Evolutionary conservation across 495 filamentous ascomycete genomes (phyloP).

Genomic region (Neurospora sp.): DNA sequence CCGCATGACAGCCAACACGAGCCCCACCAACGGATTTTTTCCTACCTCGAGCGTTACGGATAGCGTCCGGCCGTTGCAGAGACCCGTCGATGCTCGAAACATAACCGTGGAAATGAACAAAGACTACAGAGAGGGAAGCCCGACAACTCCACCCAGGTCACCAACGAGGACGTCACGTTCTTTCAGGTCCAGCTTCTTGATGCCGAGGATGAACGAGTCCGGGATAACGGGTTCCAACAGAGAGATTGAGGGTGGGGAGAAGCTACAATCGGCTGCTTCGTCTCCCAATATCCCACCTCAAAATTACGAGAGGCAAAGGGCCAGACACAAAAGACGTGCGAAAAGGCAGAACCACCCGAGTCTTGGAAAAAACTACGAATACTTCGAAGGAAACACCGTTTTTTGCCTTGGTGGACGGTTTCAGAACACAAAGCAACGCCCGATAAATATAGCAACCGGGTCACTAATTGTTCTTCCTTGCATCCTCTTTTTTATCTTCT

Average conservation of each 20-base stretch:
- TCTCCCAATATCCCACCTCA: conserved; percentile 50
- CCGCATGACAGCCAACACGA: conserved; percentile 61
- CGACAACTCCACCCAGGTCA: conserved; percentile 21
- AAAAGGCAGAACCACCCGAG: conserved; percentile 20
- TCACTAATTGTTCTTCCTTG: conserved; percentile 65
- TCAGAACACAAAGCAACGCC: conserved; percentile 79
- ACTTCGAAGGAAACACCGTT: conserved; percentile 83
- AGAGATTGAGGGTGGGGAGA: conserved; percentile 56
- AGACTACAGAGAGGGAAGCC: conserved; percentile 37
- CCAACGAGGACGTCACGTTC: conserved; percentile 59
- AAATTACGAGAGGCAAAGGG: conserved; percentile 12
- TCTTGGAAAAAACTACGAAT: conserved; percentile 65
- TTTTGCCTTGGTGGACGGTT: conserved; percentile 80
- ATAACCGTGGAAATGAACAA: conserved; percentile 48
- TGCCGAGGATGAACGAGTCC: conserved; percentile 38
- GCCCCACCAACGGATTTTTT: conserved; percentile 55
- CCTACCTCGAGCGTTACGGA: conserved; percentile 59
- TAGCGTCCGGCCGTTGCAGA: conserved; percentile 59
- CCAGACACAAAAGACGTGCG: conserved; percentile 9
- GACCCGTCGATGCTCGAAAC: conserved; percentile 39
- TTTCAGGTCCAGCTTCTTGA: conserved; percentile 58
- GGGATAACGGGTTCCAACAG: conserved; percentile 39
- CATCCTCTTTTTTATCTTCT: conserved; percentile 75
- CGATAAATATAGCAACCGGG: conserved; percentile 86
- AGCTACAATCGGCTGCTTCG: conserved; percentile 64